Percentiles rank a stretch among this genome's conserved stretches.
Conservation (phyloP, 345 rosid species). For the Arabidopsis thaliana region DNA sequence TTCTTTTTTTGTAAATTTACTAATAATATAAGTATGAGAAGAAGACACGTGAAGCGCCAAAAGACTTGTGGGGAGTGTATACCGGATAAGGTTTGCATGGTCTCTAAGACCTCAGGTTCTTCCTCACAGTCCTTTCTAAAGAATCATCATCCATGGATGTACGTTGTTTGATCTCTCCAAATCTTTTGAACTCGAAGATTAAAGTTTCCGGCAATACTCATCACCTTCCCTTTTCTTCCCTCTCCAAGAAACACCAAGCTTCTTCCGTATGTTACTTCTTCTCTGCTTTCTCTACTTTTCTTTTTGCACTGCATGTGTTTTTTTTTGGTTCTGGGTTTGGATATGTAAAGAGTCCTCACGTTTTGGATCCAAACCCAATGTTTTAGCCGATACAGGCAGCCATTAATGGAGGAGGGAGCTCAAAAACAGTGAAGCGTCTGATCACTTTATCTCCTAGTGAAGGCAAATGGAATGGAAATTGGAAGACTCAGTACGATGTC, state of each 20-base stretch:
- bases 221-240: constrained; percentile 37
- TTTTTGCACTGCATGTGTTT: neutral
- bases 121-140: constrained; percentile 9
- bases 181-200: constrained; percentile 35
- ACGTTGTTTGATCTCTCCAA: constrained; percentile 40
- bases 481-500: constrained; percentile 64
- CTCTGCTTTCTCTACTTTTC: neutral
- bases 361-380: neutral
- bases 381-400: constrained; percentile 13
- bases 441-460: constrained; percentile 67
- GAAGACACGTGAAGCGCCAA: constrained; percentile 33
- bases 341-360: neutral
- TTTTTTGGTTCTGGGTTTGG: neutral
- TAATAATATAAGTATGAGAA: constrained; percentile 2
- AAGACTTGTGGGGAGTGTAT: constrained; percentile 22
- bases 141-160: constrained; percentile 40
- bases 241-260: constrained; percentile 41
- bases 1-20: neutral
- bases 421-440: constrained; percentile 49
- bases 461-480: constrained; percentile 74
- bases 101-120: neutral
- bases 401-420: constrained; percentile 43
- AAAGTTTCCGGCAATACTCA: neutral
- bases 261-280: constrained; percentile 28
- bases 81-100: constrained; percentile 36